Conservation (phyloP, 495 filamentous ascomycete genomes). For the Cercophora newfieldiana region DNA sequence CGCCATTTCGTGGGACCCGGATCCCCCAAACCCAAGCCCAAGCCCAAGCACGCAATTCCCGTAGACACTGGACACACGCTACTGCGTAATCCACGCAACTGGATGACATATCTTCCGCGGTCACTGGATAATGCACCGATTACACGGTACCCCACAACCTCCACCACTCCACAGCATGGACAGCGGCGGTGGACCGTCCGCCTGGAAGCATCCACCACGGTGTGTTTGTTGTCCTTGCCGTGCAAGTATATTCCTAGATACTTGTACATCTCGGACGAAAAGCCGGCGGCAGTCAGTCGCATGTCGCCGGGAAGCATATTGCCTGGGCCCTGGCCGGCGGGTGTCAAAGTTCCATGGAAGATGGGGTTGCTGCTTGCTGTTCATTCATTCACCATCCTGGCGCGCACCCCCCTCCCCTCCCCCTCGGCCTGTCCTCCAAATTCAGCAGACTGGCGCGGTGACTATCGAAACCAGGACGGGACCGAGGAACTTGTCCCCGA, state of each 20-base stretch:
- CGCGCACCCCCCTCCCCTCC: background rate
- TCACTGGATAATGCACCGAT: background rate
- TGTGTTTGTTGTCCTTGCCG: too few species aligned
- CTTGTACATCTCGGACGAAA: background rate
- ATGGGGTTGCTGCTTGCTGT: too few species aligned
- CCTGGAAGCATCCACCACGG: background rate
- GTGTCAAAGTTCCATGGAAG: background rate
- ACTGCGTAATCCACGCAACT: too few species aligned
- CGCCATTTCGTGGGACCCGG: constrained; percentile 3
- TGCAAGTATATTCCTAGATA: background rate
- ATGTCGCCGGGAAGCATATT: background rate
- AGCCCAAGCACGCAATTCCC: constrained; percentile 4
- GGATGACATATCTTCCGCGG: too few species aligned
- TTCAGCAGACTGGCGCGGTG: background rate
- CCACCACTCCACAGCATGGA: background rate
- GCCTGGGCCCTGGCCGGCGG: background rate
- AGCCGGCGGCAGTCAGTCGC: constrained; percentile 6
- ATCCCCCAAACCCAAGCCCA: too few species aligned
- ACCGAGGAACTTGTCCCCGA: constrained; percentile 1
- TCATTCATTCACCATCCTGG: background rate
- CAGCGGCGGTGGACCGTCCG: background rate
- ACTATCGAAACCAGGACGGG: background rate
- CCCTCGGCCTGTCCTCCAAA: background rate
- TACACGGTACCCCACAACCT: background rate
- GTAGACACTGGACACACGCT: background rate